A percentile compares a stretch with the other conserved stretches of the same genome.
Conservation (phyloP, 2,329 filamentous ascomycete genomes). For the Bipolaris sorokiniana region DNA sequence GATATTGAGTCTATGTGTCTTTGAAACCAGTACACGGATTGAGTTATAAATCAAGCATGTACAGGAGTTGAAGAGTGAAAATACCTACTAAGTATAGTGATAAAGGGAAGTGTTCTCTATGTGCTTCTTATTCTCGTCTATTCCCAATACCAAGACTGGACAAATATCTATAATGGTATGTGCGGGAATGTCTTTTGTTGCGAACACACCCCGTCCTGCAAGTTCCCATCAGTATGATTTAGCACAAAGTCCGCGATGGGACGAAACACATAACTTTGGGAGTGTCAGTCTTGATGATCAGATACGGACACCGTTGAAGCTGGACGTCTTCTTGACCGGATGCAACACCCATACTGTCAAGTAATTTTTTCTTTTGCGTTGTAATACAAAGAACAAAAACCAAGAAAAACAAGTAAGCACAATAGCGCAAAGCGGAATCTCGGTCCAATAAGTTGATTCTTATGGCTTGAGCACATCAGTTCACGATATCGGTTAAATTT, state of each 20-base stretch:
- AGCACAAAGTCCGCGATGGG: neutral
- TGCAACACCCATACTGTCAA: constrained; percentile 4
- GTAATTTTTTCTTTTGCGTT: neutral
- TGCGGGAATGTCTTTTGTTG: constrained; percentile 53
- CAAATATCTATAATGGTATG: constrained; percentile 59
- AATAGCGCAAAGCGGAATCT: neutral
- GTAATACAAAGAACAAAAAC: neutral
- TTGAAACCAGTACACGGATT: neutral
- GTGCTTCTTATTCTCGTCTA: constrained; percentile 56
- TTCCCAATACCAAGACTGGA: constrained; percentile 58
- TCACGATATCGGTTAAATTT: constrained; percentile 9
- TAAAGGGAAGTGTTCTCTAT: constrained; percentile 59
- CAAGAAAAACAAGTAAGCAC: neutral
- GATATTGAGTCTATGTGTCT: neutral
- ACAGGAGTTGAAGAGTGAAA: neutral
- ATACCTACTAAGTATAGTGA: constrained; percentile 62
- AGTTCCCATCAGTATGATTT: constrained; percentile 7
- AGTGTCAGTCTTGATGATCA: constrained; percentile 56
- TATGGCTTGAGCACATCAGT: neutral
- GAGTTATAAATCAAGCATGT: neutral
- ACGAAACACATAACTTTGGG: constrained; percentile 55
- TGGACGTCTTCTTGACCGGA: constrained; percentile 26
- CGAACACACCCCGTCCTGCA: constrained; percentile 61
- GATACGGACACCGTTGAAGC: constrained; percentile 51
- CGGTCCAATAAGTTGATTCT: neutral